Percentiles rank a stretch among this genome's conserved stretches.
Evolutionary conservation across 805 yeast genomes (phyloP).

Genomic region (Metschnikowia koreensis): DNA sequence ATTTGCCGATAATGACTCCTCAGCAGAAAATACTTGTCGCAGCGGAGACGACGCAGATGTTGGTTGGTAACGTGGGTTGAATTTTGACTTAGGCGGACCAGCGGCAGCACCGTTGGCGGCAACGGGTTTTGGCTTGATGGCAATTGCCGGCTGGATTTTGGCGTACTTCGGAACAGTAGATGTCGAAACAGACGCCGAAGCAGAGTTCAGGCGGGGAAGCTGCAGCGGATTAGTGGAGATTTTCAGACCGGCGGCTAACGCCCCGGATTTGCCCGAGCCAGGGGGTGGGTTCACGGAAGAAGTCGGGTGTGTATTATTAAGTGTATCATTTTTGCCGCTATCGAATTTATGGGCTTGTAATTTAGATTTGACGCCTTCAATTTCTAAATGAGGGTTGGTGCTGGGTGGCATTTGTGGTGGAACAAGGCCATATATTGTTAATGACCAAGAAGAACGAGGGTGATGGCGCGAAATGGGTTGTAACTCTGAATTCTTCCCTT

Average conservation of each 20-base stretch:
- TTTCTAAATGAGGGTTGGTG: neutral
- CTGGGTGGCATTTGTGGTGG: neutral
- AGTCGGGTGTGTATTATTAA: neutral
- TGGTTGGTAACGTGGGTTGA: slow-evolving; percentile 20
- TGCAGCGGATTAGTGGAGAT: neutral
- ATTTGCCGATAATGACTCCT: slow-evolving; percentile 20
- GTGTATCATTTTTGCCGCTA: neutral
- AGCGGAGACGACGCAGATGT: slow-evolving; percentile 9
- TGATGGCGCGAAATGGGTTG: neutral
- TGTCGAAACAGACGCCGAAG: neutral
- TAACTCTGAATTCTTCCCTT: neutral
- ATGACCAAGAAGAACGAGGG: neutral
- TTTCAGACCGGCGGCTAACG: neutral
- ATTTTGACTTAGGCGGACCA: slow-evolving; percentile 26
- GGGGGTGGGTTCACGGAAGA: neutral
- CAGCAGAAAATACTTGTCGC: neutral
- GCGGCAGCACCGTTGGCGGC: slow-evolving; percentile 24
- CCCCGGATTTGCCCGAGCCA: neutral
- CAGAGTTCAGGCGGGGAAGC: neutral
- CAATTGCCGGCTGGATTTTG: slow-evolving; percentile 40
- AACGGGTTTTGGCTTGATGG: slow-evolving; percentile 34
- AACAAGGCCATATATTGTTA: neutral
- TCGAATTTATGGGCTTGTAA: neutral
- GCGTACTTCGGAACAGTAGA: slow-evolving; percentile 23
- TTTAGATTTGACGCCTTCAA: neutral